These are phyloP conservation scores for Inga oerstediana DNA, from an alignment of 306 rosid genomes.

Conservation along the genomic window DNA sequence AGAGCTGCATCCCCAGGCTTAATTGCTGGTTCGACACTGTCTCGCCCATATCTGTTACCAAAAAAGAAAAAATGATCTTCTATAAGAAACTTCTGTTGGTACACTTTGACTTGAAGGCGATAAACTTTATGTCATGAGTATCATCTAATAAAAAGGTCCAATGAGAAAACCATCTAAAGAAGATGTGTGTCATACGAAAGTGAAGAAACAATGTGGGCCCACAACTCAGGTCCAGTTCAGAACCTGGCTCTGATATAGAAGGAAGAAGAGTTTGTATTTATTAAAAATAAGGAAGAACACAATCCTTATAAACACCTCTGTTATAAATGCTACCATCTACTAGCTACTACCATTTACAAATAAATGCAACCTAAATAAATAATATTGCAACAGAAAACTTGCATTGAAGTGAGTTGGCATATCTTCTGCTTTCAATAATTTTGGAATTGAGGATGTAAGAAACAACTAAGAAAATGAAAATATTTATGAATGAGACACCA, in stretches of 20 bases:
- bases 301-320: too few relatives aligned
- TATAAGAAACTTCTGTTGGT: conserved; percentile 2
- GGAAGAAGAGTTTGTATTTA: too few relatives aligned
- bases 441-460: not conserved
- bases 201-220: not conserved
- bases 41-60: conserved; percentile 77
- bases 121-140: not conserved
- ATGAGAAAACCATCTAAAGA: not conserved
- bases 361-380: too few relatives aligned
- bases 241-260: too few relatives aligned
- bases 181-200: too few relatives aligned
- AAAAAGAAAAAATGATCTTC: conserved; percentile 15
- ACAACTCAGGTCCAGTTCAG: too few relatives aligned
- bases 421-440: not conserved
- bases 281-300: too few relatives aligned
- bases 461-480: not conserved
- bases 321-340: too few relatives aligned
- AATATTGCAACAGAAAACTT: too few relatives aligned
- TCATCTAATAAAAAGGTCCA: not conserved
- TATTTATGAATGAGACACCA: not conserved
- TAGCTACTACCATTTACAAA: too few relatives aligned
- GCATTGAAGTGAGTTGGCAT: not conserved
- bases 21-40: conserved; percentile 86
- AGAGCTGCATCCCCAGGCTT: conserved; percentile 86
- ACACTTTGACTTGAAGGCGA: not conserved